Percentiles rank a stretch among this genome's conserved stretches.
phyloP scores from a whole-genome alignment of 2,329 filamentous ascomycete species.

The Hypomyces perniciosus region DNA sequence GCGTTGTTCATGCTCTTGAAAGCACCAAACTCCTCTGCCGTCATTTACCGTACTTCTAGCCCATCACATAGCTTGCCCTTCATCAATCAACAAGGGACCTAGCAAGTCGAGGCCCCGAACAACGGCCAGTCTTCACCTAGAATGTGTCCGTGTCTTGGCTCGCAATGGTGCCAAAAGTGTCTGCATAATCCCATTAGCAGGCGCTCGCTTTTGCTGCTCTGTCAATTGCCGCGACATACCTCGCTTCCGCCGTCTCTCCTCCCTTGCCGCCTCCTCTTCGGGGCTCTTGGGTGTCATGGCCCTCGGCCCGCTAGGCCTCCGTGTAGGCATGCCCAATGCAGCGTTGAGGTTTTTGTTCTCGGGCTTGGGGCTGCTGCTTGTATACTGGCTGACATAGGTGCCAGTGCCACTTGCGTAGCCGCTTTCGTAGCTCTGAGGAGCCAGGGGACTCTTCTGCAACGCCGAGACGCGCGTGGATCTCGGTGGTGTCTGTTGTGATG shows the following conservation, averaged over 20 bases:
- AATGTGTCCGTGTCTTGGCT: constrained; percentile 34
- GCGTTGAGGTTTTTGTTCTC: constrained; percentile 54
- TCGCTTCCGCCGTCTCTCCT: constrained; percentile 51
- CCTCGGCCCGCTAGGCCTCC: constrained; percentile 52
- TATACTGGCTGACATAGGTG: constrained; percentile 44
- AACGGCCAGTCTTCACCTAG: constrained; percentile 16
- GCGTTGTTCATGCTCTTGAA: background rate
- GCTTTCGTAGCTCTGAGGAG: constrained; percentile 50
- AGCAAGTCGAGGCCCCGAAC: constrained; percentile 2
- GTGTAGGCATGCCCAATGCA: constrained; percentile 45
- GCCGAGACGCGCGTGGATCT: constrained; percentile 44
- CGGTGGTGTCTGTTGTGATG: constrained; percentile 36
- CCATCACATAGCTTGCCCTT: background rate
- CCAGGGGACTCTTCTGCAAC: constrained; percentile 49
- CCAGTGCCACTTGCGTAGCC: constrained; percentile 46
- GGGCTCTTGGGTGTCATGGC: constrained; percentile 55
- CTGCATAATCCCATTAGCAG: constrained; percentile 14
- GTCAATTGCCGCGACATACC: constrained; percentile 34
- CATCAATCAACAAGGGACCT: background rate
- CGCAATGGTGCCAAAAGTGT: constrained; percentile 30
- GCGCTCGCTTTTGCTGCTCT: background rate
- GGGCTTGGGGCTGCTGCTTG: constrained; percentile 48
- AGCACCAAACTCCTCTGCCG: background rate
- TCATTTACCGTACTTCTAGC: background rate
- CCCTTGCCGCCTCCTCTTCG: constrained; percentile 39